phyloP scores from a whole-genome alignment of 257 asterid genomes.

The Scutellaria barbata region DNA sequence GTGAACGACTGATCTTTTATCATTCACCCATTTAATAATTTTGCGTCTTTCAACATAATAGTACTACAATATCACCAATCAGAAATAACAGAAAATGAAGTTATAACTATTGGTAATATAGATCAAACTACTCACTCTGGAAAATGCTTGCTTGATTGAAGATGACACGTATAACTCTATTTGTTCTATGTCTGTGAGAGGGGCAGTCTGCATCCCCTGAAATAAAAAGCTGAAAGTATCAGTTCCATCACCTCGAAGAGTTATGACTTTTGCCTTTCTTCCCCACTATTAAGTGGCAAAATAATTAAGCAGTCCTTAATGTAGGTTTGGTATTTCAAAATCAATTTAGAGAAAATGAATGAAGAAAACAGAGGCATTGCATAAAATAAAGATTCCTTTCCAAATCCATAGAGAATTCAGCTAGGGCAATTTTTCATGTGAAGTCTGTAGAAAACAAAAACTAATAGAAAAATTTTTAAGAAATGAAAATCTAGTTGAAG shows the following conservation, averaged over 20 bases:
- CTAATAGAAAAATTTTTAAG: neutral
- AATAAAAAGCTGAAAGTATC: constrained; percentile 39
- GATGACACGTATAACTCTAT: constrained; percentile 82
- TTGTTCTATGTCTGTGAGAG: constrained; percentile 78
- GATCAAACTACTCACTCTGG: constrained; percentile 62
- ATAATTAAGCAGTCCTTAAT: neutral
- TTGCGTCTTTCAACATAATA: constrained; percentile 13
- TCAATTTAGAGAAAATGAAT: constrained; percentile 24
- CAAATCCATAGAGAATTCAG: constrained; percentile 11
- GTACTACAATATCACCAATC: constrained; percentile 10
- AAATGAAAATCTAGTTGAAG: neutral
- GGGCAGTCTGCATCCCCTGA: constrained; percentile 69
- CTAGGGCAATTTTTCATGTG: neutral
- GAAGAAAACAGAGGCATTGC: constrained; percentile 18
- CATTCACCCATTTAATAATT: constrained; percentile 22
- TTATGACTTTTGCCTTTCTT: neutral
- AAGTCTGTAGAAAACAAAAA: constrained; percentile 22
- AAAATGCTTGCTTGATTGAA: constrained; percentile 79
- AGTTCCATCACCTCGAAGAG: constrained; percentile 10
- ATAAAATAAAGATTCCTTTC: neutral
- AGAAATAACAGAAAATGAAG: constrained; percentile 10
- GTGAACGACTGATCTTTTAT: constrained; percentile 11
- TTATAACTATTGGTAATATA: constrained; percentile 27
- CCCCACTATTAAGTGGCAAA: constrained; percentile 13
- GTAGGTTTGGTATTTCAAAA: constrained; percentile 13